Evolutionary conservation across 306 rosid genomes (phyloP), one percentile per base, ranked within the genome.

Genomic region (Vigna trinervia): DNA sequence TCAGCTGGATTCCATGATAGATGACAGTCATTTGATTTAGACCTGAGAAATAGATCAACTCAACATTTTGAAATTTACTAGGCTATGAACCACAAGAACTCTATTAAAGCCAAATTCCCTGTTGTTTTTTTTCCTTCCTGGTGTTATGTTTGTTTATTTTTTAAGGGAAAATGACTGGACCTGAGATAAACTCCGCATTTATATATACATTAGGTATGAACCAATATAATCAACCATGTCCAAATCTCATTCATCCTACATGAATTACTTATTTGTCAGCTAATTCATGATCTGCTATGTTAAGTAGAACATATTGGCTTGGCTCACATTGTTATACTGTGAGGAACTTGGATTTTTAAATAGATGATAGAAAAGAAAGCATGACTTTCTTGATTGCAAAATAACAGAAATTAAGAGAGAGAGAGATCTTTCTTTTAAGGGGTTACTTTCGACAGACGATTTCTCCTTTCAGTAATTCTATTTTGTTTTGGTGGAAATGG

Each of bases 261-360:
- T 52, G 72, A 62, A 26, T 77, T 5, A 6, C 20, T 57, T 41
- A 46, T 57, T 45, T 64, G 65, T 71, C 65, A 10, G 45, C 61
- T 41, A 61, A 46, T 74, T 74, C 43, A 47, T 32, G 74, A 46
- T 70, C 45, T 28, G 64, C 58, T 30, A 66, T 70, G 26, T 36
- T 15, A 22, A 64, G 2, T n/a, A 45, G 75, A 67, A 69, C 59
- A 69, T 61, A 56, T 26, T 67, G 83, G 60, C 78, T 52, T 26
- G 58, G 75, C 51, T 73, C 48, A 51, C 59, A 17, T 32, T 30
- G 36, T 63, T 19, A 66, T 59, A 59, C 41, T 30, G 2, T 12
- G 28, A 5, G 39, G 65, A 22, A 26, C 4, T 34, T 20, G 36
- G 9, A 58, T 23, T 58, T 23, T 7, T 4, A 58, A 58, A 58